Base-by-base conservation (phyloP, 352 stramenopile genomes). In the Pythium oligandrum region DNA sequence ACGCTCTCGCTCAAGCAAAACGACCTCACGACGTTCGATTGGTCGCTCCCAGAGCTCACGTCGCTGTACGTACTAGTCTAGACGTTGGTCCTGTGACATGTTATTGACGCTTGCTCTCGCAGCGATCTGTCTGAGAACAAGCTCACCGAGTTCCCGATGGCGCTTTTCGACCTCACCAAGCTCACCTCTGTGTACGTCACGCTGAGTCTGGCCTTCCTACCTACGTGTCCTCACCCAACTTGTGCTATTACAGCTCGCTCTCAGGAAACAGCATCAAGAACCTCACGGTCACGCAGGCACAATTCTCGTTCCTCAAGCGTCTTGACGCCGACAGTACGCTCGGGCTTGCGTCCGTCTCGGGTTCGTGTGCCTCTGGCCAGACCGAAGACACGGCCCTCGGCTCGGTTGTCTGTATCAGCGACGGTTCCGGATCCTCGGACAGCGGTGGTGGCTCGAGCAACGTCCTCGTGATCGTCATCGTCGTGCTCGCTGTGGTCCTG, bases 331-430 rank as follows among this genome's bases (percentile, higher is more conserved):
- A 59, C 26, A 86, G 76, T 43, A 72, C 67, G 8, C 62, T 90
- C 8, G 73, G 63, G 17, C 64, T 87, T 9, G 55, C 55, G 0
- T 57, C 48, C 9, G 46, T 44, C 4, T 57, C 40, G 4, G 64
- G 66, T 6, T 68, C 71, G 9, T 90, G 80, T 32, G 47, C 44
- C 7, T 57, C 54, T 31, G 68, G 55, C 6, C 32, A 62, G 3
- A 75, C 53, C 0, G 64, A 80, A 44, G 70, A 70, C 1, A 61
- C 66, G 30, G 66, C 90, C 8, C 55, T 87, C 6, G 75, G 73
- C 40, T 61, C 72, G 4, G 58, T 77, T 7, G 73, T 90, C 40
- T 92, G 81, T 44, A 64, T 90, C 40, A 71, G 59, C 35, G 47
- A 62, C 36, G 45, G n/a, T 26, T 36, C 48, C 0, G 36, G 57